Conservation (phyloP, 257 asterid species). For the Buddleja alternifolia region DNA sequence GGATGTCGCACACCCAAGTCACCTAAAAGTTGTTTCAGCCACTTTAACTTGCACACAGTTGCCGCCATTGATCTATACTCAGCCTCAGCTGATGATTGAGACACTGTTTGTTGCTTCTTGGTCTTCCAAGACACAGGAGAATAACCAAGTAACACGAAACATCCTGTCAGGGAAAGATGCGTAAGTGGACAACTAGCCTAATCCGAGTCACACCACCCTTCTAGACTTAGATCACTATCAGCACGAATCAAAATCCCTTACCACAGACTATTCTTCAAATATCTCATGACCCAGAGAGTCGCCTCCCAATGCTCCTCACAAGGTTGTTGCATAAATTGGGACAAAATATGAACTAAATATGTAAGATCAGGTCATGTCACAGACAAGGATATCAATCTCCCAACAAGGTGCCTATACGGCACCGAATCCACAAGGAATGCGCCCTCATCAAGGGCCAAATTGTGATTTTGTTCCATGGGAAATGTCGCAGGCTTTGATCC, state of each 20-base stretch:
- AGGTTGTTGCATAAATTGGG: conserved; percentile 15
- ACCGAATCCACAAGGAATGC: background rate
- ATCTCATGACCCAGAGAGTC: background rate
- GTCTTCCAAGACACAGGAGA: no score
- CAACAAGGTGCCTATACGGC: background rate
- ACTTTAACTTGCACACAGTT: no score
- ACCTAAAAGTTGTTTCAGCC: no score
- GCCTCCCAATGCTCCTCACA: conserved; percentile 2
- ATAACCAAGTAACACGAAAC: no score
- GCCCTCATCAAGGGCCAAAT: background rate
- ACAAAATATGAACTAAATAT: background rate
- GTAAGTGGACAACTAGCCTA: conserved; percentile 12
- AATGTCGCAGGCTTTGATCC: no score
- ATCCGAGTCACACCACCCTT: no score
- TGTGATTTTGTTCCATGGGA: conserved; percentile 17
- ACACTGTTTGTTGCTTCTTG: conserved; percentile 4
- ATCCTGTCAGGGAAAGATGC: background rate
- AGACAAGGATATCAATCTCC: conserved; percentile 3
- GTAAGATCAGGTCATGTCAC: conserved; percentile 6
- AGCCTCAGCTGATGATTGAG: background rate
- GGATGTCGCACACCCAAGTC: no score
- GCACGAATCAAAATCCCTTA: background rate
- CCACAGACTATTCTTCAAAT: background rate
- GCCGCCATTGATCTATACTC: conserved; percentile 2
- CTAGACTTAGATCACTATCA: background rate